phyloP scores from a whole-genome alignment of 73 alveolate genomes.

The Paramecium octaurelia region DNA sequence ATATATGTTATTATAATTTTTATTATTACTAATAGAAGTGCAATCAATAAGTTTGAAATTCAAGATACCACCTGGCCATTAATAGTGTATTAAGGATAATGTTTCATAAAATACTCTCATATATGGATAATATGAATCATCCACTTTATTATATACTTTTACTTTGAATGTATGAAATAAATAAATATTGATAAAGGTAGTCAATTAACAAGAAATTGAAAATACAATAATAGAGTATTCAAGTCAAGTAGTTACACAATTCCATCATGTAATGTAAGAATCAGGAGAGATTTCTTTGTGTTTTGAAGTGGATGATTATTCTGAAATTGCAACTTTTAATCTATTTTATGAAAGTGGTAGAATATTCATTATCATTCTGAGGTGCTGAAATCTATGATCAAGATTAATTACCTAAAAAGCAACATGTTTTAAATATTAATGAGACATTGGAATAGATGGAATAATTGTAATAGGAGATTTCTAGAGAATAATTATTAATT shows the following conservation, averaged over 20 bases:
- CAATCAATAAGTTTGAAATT: not conserved
- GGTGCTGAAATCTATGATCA: slow-evolving; percentile 33
- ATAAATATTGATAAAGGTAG: not conserved
- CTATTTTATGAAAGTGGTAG: slow-evolving; percentile 31
- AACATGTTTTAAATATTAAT: not conserved
- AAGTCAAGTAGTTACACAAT: not conserved
- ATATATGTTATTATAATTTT: not conserved
- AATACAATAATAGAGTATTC: not conserved
- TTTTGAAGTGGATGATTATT: slow-evolving; percentile 35
- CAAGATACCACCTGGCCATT: not conserved
- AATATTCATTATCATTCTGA: not conserved
- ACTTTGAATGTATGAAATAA: not conserved
- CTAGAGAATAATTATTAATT: slow-evolving; percentile 8
- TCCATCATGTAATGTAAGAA: slow-evolving; percentile 10
- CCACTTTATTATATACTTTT: not conserved
- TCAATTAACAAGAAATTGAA: not conserved
- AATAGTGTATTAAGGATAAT: not conserved
- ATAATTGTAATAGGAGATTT: not conserved
- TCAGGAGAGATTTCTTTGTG: slow-evolving; percentile 34
- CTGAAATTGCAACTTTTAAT: not conserved
- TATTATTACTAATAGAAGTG: not conserved
- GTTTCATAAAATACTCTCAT: not conserved
- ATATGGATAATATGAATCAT: not conserved
- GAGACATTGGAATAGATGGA: slow-evolving; percentile 13
- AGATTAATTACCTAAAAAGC: slow-evolving; percentile 7